Evolutionary conservation across 352 stramenopile genomes (phyloP), one percentile per base, ranked within the genome.

Genomic region (Hyphochytrium catenoides): DNA sequence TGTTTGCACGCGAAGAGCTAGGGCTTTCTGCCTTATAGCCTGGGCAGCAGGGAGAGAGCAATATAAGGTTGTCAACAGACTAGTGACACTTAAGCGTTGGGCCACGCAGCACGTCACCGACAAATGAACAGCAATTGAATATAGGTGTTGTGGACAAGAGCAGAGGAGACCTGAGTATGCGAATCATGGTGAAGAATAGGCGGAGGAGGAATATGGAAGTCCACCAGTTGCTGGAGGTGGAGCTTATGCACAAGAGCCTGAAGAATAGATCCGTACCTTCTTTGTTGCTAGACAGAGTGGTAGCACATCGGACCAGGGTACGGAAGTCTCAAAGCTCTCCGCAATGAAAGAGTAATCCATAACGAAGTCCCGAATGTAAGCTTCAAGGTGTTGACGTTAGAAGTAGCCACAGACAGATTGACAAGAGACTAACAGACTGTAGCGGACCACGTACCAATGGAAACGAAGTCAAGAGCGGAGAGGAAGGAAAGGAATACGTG

Each of bases 351-450:
- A 74, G 51, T 89, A 92, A 50, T 76, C 65, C 34, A 92, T 50
- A 7, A 71, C 77, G 53, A 93, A 92, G 44, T 94, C 81, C n/a
- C 77, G 66, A 31, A 94, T 43, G 41, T 92, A 92, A 22, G 81
- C 64, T 43, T n/a, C n/a, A n/a, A n/a, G n/a, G n/a, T n/a, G n/a
- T n/a, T n/a, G n/a, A n/a, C n/a, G n/a, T n/a, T n/a, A n/a, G n/a
- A n/a, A n/a, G n/a, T n/a, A n/a, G n/a, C n/a, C n/a, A n/a, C n/a
- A n/a, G n/a, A n/a, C n/a, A n/a, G n/a, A n/a, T n/a, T n/a, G n/a
- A n/a, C n/a, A n/a, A n/a, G n/a, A n/a, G n/a, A n/a, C n/a, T n/a
- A n/a, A n/a, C n/a, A n/a, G n/a, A n/a, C n/a, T n/a, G n/a, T n/a
- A n/a, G n/a, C n/a, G n/a, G n/a, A n/a, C n/a, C n/a, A 43, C 36